phyloP scores from a whole-genome alignment of 164 flowering plant genomes.

The Amborella trichopoda region DNA sequence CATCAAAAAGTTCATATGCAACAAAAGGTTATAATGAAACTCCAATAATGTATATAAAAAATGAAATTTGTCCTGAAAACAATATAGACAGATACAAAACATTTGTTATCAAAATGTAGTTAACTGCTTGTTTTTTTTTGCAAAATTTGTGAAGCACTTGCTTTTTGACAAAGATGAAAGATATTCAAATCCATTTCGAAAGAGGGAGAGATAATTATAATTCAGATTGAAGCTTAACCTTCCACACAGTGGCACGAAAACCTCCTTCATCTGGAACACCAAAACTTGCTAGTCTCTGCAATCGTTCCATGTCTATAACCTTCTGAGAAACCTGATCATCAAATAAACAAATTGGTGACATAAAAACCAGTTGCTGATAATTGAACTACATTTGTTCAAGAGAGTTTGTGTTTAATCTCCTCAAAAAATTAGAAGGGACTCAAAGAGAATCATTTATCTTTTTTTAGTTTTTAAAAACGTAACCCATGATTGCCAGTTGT shows the following conservation, averaged over 20 bases:
- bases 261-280: slow-evolving; percentile 11
- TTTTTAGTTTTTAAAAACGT: too few relatives aligned
- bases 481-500: too few relatives aligned
- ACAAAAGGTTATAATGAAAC: too few relatives aligned
- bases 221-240: slow-evolving; percentile 6
- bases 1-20: too few relatives aligned
- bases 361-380: too few relatives aligned
- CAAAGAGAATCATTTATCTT: too few relatives aligned
- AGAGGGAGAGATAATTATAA: too few relatives aligned
- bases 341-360: too few relatives aligned
- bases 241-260: slow-evolving; percentile 10
- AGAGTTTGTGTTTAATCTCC: too few relatives aligned
- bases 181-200: too few relatives aligned
- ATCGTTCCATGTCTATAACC: slow-evolving; percentile 8
- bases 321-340: slow-evolving; percentile 7
- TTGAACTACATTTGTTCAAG: too few relatives aligned
- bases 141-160: neutral
- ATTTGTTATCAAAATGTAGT: neutral
- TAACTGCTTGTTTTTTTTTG: neutral
- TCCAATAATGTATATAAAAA: neutral
- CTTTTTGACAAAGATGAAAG: neutral
- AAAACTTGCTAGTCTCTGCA: slow-evolving; percentile 6
- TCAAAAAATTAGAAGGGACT: too few relatives aligned
- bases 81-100: neutral
- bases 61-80: neutral